These are phyloP conservation scores for Rutstroemia sydowiana DNA, from an alignment of 2,329 filamentous ascomycete species.

Conservation along the genomic window DNA sequence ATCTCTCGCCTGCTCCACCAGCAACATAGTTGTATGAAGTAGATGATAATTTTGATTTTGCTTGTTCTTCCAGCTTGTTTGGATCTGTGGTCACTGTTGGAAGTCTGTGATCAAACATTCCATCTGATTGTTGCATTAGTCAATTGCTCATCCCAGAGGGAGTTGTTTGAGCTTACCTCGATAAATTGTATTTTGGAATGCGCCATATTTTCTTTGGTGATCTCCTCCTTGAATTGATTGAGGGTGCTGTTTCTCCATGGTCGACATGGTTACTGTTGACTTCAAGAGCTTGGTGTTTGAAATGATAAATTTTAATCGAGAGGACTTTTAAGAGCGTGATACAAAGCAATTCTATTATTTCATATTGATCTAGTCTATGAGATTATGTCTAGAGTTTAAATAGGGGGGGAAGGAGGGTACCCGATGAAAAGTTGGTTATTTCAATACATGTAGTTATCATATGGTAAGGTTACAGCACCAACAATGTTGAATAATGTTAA, in stretches of 20 bases:
- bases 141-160: background rate
- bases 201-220: conserved; percentile 19
- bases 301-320: background rate
- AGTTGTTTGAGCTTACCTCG: conserved; percentile 9
- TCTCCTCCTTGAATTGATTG: conserved; percentile 14
- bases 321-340: no score
- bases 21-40: conserved; percentile 52
- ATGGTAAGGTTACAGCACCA: no score
- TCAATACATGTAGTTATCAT: no score
- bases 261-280: no score
- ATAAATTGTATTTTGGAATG: conserved; percentile 23
- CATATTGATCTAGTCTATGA: no score
- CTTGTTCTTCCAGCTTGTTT: conserved; percentile 48
- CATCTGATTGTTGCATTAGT: conserved; percentile 27
- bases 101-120: conserved; percentile 40
- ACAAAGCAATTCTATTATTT: no score
- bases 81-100: conserved; percentile 53
- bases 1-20: conserved; percentile 54
- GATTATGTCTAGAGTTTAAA: no score
- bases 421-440: no score
- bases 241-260: conserved; percentile 17
- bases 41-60: conserved; percentile 39
- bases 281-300: background rate
- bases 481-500: no score
- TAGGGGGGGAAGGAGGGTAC: no score